These are phyloP conservation scores for Fusarium albosuccineum DNA, from an alignment of 2,329 filamentous ascomycete genomes.

Conservation along the genomic window DNA sequence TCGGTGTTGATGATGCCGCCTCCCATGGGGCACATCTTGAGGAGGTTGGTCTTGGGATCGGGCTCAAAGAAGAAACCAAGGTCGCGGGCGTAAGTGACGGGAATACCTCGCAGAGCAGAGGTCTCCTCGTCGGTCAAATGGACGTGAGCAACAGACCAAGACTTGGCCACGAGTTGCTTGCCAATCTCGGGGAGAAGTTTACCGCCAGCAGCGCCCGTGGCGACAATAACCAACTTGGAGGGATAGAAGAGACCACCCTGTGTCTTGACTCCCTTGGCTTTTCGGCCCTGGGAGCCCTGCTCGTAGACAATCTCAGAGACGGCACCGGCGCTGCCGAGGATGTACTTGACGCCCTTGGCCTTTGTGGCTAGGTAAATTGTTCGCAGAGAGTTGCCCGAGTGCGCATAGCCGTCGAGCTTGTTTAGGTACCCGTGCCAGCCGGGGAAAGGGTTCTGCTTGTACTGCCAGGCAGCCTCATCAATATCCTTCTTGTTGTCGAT, in stretches of 20 bases:
- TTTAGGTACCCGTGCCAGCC: constrained; percentile 72
- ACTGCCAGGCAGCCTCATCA: constrained; percentile 59
- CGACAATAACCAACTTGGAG: constrained; percentile 61
- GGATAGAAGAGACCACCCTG: constrained; percentile 27
- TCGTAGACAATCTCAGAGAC: constrained; percentile 46
- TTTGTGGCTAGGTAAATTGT: constrained; percentile 60
- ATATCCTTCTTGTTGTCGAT: constrained; percentile 56
- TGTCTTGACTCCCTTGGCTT: constrained; percentile 32
- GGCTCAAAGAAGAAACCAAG: constrained; percentile 76
- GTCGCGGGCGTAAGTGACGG: constrained; percentile 71
- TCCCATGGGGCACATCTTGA: constrained; percentile 72
- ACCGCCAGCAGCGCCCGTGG: constrained; percentile 64
- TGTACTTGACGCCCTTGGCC: constrained; percentile 36
- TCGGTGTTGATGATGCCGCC: constrained; percentile 66
- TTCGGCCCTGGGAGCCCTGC: constrained; percentile 2
- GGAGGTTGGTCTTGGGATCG: constrained; percentile 66
- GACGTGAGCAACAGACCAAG: constrained; percentile 71
- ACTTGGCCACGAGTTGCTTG: constrained; percentile 65
- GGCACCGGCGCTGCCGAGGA: constrained; percentile 47
- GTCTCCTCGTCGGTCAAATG: constrained; percentile 68
- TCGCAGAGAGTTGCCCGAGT: constrained; percentile 64
- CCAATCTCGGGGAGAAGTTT: constrained; percentile 63
- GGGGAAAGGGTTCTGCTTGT: constrained; percentile 59
- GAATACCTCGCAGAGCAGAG: constrained; percentile 66
- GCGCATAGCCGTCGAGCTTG: constrained; percentile 67